phyloP scores from a whole-genome alignment of 2,329 filamentous ascomycete genomes.

The Ambrosiella xylebori region DNA sequence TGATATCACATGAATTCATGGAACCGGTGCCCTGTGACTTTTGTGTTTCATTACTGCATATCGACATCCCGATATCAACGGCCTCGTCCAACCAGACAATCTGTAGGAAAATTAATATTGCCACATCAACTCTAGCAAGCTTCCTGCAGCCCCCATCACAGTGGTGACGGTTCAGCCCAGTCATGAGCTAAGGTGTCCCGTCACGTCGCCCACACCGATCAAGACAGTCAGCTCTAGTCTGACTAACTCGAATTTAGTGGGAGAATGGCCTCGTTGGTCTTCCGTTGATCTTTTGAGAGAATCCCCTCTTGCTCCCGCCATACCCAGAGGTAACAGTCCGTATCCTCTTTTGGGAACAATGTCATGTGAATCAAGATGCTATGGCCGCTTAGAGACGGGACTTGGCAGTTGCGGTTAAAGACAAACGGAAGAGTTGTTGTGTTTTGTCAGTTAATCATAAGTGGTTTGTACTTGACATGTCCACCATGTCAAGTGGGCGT shows the following conservation, averaged over 20 bases:
- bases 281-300: no score
- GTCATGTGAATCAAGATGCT: constrained; percentile 6
- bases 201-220: not conserved
- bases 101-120: not conserved
- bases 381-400: constrained; percentile 1
- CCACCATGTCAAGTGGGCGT: no score
- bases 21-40: no score
- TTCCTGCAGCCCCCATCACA: not conserved
- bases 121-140: not conserved
- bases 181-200: not conserved
- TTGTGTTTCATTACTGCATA: no score
- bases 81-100: no score
- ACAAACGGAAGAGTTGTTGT: not conserved
- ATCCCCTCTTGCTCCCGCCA: no score
- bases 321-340: not conserved
- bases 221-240: not conserved
- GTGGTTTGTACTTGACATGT: no score
- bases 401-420: not conserved
- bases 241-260: not conserved
- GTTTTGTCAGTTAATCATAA: no score
- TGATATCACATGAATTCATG: no score
- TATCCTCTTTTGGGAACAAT: not conserved
- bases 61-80: no score
- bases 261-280: no score
- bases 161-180: not conserved